Evolutionary conservation across 371 early-diverging fungal species (phyloP).

Genomic region (Mucor plumbeus): DNA sequence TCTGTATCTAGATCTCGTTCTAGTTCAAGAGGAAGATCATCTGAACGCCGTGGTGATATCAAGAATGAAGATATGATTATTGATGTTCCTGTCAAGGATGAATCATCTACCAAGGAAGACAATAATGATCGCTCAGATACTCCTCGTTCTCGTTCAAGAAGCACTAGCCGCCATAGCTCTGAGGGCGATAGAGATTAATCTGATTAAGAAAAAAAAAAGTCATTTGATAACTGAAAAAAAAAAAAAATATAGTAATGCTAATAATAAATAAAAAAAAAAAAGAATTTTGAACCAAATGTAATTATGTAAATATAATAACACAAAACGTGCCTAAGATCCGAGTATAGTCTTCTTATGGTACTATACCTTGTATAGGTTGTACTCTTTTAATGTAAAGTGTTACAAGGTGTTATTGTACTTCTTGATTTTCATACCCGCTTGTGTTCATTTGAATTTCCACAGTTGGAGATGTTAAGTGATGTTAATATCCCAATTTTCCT

Average conservation of each 20-base stretch:
- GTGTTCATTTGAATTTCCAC: conserved; percentile 4
- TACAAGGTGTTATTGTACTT: conserved; percentile 20
- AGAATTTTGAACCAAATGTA: neutral
- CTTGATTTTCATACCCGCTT: conserved; percentile 6
- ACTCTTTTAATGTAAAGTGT: conserved; percentile 15
- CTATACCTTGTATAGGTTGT: conserved; percentile 16
- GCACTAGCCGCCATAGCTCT: conserved; percentile 15
- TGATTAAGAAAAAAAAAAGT: neutral
- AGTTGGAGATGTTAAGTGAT: conserved; percentile 3
- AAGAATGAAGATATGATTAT: conserved; percentile 21
- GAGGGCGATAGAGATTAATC: conserved; percentile 19
- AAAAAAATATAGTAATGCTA: neutral
- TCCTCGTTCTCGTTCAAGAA: conserved; percentile 16
- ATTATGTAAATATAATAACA: conserved; percentile 2
- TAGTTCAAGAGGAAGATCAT: conserved; percentile 26
- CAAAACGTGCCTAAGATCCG: conserved; percentile 20
- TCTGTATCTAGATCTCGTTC: conserved; percentile 26
- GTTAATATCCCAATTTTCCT: neutral
- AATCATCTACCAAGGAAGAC: neutral
- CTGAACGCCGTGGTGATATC: conserved; percentile 19
- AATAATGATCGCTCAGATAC: neutral
- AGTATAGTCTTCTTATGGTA: conserved; percentile 12
- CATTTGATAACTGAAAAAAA: neutral
- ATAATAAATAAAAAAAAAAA: conserved; percentile 11
- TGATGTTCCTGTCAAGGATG: conserved; percentile 13